Conservation (phyloP, 2,329 filamentous ascomycete genomes). For the Scedosporium dehoogii region DNA sequence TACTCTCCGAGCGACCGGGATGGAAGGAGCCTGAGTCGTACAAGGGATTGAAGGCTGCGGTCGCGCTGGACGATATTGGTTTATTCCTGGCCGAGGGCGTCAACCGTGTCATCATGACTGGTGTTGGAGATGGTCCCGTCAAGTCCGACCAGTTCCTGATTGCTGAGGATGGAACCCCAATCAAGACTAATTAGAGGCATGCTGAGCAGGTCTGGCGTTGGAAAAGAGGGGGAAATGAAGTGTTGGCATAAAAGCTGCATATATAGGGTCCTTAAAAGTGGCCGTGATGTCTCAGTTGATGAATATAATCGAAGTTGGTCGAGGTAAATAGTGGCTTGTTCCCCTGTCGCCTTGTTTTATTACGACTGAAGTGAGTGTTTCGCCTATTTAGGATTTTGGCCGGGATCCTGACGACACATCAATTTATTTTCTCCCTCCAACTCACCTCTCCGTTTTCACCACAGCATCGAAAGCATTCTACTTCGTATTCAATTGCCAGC, state of each 20-base stretch:
- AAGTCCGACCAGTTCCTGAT: constrained; percentile 72
- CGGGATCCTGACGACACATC: background rate
- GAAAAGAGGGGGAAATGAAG: background rate
- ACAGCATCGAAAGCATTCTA: background rate
- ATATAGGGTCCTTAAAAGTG: background rate
- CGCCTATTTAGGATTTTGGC: background rate
- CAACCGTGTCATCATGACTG: constrained; percentile 80
- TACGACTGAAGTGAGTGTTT: background rate
- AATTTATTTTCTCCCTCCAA: background rate
- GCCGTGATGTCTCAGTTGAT: too few relatives aligned
- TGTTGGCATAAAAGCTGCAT: background rate
- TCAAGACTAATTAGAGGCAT: constrained; percentile 13
- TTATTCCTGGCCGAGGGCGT: constrained; percentile 66
- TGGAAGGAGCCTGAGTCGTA: constrained; percentile 53
- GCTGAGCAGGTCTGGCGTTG: background rate
- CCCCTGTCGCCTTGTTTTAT: too few relatives aligned
- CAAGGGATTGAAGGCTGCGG: constrained; percentile 36
- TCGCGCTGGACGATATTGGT: constrained; percentile 54
- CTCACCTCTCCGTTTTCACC: background rate
- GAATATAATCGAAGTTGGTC: too few relatives aligned
- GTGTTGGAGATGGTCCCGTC: constrained; percentile 80
- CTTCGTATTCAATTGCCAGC: too few relatives aligned
- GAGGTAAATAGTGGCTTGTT: too few relatives aligned
- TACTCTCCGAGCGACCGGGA: constrained; percentile 54
- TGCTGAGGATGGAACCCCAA: constrained; percentile 50